phyloP scores from a whole-genome alignment of 1,139 yeast genomes.

The Yamadazyma blattariae region DNA sequence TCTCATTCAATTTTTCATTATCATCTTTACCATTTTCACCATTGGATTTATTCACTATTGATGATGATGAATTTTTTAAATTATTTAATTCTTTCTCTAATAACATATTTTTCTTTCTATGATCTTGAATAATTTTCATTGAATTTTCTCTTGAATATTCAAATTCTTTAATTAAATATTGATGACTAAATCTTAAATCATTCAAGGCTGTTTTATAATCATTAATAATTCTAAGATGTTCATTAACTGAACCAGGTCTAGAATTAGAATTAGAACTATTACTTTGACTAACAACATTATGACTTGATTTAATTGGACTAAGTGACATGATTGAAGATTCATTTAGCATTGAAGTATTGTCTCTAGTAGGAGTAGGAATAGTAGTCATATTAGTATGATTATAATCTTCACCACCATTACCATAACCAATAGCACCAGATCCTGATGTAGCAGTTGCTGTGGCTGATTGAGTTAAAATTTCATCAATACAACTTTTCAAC shows the following conservation, averaged over 20 bases:
- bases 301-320: slow-evolving; percentile 17
- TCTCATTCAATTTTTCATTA: slow-evolving; percentile 20
- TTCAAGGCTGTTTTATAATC: slow-evolving; percentile 56
- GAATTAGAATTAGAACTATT: background rate
- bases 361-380: slow-evolving; percentile 14
- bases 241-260: slow-evolving; percentile 3
- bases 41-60: background rate
- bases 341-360: slow-evolving; percentile 18
- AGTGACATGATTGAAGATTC: slow-evolving; percentile 27
- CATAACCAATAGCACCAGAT: no score
- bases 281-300: background rate
- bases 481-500: slow-evolving; percentile 54
- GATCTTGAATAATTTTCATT: slow-evolving; percentile 44
- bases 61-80: slow-evolving; percentile 14
- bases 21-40: background rate
- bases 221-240: slow-evolving; percentile 26
- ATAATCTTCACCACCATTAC: no score
- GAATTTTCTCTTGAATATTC: slow-evolving; percentile 55
- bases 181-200: slow-evolving; percentile 64
- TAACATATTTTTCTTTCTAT: slow-evolving; percentile 40
- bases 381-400: slow-evolving; percentile 11
- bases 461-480: slow-evolving; percentile 23
- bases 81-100: slow-evolving; percentile 45
- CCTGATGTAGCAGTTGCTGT: background rate
- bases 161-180: slow-evolving; percentile 57